Conservation (phyloP, 345 rosid species). For the Excoecaria cochinchinensis region DNA sequence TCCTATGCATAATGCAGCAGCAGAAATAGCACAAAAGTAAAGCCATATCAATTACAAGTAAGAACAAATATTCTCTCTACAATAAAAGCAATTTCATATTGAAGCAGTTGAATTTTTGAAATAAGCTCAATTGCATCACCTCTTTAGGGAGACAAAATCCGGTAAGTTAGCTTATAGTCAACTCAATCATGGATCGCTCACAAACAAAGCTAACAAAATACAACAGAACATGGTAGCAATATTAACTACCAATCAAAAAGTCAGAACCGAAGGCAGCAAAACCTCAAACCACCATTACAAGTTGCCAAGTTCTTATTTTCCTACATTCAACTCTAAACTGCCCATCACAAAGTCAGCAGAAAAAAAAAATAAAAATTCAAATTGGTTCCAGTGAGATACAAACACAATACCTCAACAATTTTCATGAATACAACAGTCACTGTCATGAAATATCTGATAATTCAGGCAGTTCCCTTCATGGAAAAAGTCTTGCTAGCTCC, state of each 20-base stretch:
- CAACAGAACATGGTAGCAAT: background rate
- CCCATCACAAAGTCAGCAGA: background rate
- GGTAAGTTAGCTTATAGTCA: background rate
- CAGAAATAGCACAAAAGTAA: background rate
- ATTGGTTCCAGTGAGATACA: background rate
- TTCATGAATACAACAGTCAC: background rate
- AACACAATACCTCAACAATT: constrained; percentile 1
- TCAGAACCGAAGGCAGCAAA: constrained; percentile 3
- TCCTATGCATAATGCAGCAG: background rate
- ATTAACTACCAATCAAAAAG: background rate
- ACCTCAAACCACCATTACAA: background rate
- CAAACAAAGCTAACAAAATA: background rate
- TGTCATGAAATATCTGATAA: background rate
- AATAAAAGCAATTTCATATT: background rate
- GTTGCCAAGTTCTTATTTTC: background rate
- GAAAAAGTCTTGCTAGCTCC: background rate
- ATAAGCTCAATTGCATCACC: background rate
- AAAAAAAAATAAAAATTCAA: background rate
- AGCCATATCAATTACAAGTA: background rate
- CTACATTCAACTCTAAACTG: background rate
- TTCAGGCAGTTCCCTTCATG: background rate
- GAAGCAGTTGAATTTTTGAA: background rate
- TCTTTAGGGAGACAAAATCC: constrained; percentile 1
- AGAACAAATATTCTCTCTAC: constrained; percentile 2
- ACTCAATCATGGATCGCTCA: background rate